Percentiles rank a stretch among this genome's conserved stretches.
These are phyloP conservation scores for Friedmanniomyces simplex DNA, from an alignment of 495 filamentous ascomycete genomes.

Conservation along the genomic window DNA sequence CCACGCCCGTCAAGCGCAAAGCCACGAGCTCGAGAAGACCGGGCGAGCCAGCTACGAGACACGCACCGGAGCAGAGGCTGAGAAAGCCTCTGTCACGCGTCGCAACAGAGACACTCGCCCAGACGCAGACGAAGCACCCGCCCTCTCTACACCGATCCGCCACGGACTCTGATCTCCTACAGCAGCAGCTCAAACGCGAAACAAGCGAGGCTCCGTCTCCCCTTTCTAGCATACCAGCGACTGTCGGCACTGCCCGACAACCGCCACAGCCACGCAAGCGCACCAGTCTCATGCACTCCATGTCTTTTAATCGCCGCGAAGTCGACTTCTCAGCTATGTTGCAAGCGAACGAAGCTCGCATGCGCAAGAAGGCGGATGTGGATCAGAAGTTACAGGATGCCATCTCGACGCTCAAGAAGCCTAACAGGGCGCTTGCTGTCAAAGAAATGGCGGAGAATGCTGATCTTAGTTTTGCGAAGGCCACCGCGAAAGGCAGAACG, in stretches of 20 bases:
- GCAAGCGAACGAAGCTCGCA: conserved; percentile 51
- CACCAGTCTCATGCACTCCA: conserved; percentile 47
- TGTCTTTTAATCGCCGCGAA: conserved; percentile 54
- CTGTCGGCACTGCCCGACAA: conserved; percentile 16
- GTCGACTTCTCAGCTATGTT: conserved; percentile 53
- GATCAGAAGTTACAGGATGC: conserved; percentile 76
- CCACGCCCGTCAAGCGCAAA: conserved; percentile 50
- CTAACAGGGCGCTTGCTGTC: conserved; percentile 69
- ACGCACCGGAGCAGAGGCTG: conserved; percentile 38
- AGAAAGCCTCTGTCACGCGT: conserved; percentile 58
- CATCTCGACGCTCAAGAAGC: conserved; percentile 72
- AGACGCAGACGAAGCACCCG: conserved; percentile 33
- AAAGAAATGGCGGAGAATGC: conserved; percentile 61
- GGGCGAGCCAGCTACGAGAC: conserved; percentile 47
- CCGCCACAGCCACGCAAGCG: conserved; percentile 32
- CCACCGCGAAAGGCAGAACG: conserved; percentile 9
- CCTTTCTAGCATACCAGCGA: conserved; percentile 25
- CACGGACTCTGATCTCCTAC: conserved; percentile 45
- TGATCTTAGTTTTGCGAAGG: conserved; percentile 44
- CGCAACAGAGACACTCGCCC: conserved; percentile 49
- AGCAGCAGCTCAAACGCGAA: conserved; percentile 53
- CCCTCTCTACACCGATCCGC: conserved; percentile 58
- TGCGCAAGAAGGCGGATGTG: conserved; percentile 62
- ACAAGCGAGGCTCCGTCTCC: conserved; percentile 43
- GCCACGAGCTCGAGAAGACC: conserved; percentile 35